Percentiles rank a stretch among this genome's conserved stretches.
Conservation (phyloP, 2,329 filamentous ascomycete species). For the Colletotrichum zoysiae region DNA sequence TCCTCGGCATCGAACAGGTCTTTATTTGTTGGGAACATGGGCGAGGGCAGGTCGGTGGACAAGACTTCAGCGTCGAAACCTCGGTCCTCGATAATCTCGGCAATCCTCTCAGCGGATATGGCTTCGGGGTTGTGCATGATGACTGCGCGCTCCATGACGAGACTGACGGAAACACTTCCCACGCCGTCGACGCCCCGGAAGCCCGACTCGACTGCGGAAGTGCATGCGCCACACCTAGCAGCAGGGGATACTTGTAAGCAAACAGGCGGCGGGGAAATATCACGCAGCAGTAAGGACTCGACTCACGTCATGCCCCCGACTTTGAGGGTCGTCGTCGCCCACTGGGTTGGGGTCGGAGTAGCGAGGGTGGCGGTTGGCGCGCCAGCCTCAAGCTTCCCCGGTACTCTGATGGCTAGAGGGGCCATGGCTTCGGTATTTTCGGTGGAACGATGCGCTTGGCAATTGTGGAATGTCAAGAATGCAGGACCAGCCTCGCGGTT, state of each 20-base stretch:
- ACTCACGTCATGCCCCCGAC: conserved; percentile 88
- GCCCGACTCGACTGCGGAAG: conserved; percentile 92
- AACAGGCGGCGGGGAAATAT: conserved; percentile 43
- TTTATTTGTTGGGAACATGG: conserved; percentile 55
- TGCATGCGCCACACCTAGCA: conserved; percentile 88
- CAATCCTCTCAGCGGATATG: conserved; percentile 80
- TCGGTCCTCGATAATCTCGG: conserved; percentile 89
- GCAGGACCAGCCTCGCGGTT: conserved; percentile 35
- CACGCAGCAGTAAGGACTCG: conserved; percentile 32
- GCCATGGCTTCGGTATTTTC: conserved; percentile 57
- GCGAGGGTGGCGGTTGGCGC: conserved; percentile 48
- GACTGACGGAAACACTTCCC: conserved; percentile 87
- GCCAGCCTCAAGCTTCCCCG: conserved; percentile 53
- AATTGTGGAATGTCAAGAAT: not conserved
- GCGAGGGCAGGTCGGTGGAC: conserved; percentile 79
- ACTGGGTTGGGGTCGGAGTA: conserved; percentile 65
- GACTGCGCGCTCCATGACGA: conserved; percentile 97
- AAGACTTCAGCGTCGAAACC: conserved; percentile 93
- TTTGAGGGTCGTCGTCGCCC: conserved; percentile 91
- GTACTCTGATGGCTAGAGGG: conserved; percentile 62
- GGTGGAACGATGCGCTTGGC: conserved; percentile 5
- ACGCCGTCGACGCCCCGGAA: conserved; percentile 87
- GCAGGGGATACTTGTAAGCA: conserved; percentile 52
- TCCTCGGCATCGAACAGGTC: conserved; percentile 53
- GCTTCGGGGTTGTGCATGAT: conserved; percentile 85